Conservation (phyloP, 495 filamentous ascomycete genomes). For the Penicillium verhagenii region DNA sequence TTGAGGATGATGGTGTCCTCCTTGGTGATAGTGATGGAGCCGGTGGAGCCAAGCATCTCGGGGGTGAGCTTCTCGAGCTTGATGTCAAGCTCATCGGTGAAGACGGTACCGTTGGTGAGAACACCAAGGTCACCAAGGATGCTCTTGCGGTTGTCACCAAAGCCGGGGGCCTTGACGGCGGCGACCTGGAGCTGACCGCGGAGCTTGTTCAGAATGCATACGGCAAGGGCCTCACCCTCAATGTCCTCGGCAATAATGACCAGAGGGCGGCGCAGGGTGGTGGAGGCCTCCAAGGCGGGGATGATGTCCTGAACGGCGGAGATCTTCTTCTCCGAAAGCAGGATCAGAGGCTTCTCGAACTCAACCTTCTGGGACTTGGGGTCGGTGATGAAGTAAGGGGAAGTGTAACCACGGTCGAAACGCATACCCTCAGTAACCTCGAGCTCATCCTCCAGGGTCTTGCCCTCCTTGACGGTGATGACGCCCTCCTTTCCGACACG, state of each 20-base stretch:
- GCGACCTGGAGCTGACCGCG: slow-evolving; percentile 98
- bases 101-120: slow-evolving; percentile 95
- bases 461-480: slow-evolving; percentile 99
- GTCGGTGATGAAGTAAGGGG: slow-evolving; percentile 99
- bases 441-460: slow-evolving; percentile 96
- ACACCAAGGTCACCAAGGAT: slow-evolving; percentile 95
- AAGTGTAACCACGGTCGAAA: slow-evolving; percentile 97
- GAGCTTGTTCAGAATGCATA: slow-evolving; percentile 99
- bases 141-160: slow-evolving; percentile 99
- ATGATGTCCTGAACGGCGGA: slow-evolving; percentile 98
- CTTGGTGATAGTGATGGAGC: slow-evolving; percentile 99
- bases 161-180: slow-evolving; percentile 97
- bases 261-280: slow-evolving; percentile 89
- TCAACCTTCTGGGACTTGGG: slow-evolving; percentile 97
- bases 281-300: slow-evolving; percentile 94
- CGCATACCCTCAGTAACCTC: slow-evolving; percentile 99
- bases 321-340: slow-evolving; percentile 99
- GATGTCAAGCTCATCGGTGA: slow-evolving; percentile 96
- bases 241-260: slow-evolving; percentile 99
- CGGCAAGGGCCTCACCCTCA: slow-evolving; percentile 95
- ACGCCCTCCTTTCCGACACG: slow-evolving; percentile 99
- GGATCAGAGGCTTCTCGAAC: slow-evolving; percentile 98
- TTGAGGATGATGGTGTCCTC: slow-evolving; percentile 99
- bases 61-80: slow-evolving; percentile 97
- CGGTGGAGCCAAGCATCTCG: slow-evolving; percentile 95